These are phyloP conservation scores for Fusarium sp. DNA, from an alignment of 2,329 filamentous ascomycete species.

Conservation along the genomic window DNA sequence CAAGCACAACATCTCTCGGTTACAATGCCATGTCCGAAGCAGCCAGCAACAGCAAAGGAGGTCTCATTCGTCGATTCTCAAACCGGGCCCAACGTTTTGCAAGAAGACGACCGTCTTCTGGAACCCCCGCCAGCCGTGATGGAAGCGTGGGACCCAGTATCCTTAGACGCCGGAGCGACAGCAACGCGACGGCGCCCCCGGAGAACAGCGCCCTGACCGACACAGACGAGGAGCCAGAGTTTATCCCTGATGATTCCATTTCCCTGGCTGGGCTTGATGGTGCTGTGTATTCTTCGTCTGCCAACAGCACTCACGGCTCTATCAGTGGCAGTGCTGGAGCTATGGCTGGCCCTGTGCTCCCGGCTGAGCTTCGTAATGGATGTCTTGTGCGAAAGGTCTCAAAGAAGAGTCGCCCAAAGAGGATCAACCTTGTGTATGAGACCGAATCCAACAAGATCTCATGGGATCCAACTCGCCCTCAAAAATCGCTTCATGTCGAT, in stretches of 20 bases:
- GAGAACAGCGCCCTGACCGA: slow-evolving; percentile 59
- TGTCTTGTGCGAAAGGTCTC: slow-evolving; percentile 84
- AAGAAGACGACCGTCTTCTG: slow-evolving; percentile 79
- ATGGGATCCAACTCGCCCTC: slow-evolving; percentile 82
- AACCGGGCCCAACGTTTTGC: slow-evolving; percentile 78
- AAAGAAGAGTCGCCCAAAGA: slow-evolving; percentile 77
- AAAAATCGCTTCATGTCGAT: slow-evolving; percentile 91
- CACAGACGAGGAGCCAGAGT: slow-evolving; percentile 60
- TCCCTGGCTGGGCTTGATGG: slow-evolving; percentile 55
- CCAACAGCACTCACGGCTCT: slow-evolving; percentile 58
- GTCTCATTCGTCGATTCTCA: slow-evolving; percentile 84
- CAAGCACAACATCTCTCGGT: slow-evolving; percentile 70
- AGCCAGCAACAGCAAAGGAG: slow-evolving; percentile 58
- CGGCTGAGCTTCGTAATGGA: slow-evolving; percentile 79
- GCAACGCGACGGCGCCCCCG: slow-evolving; percentile 74
- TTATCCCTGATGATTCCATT: slow-evolving; percentile 44
- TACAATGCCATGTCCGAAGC: slow-evolving; percentile 66
- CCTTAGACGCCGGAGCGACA: slow-evolving; percentile 87
- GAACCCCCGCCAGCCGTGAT: slow-evolving; percentile 79
- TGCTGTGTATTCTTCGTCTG: slow-evolving; percentile 57
- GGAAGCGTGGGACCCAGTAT: slow-evolving; percentile 90
- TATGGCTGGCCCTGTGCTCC: slow-evolving; percentile 75
- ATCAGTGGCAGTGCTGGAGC: slow-evolving; percentile 55
- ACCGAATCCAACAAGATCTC: slow-evolving; percentile 84
- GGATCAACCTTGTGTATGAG: slow-evolving; percentile 77